These are phyloP conservation scores for Alternaria longipes DNA, from an alignment of 2,329 filamentous ascomycete species.

Conservation along the genomic window DNA sequence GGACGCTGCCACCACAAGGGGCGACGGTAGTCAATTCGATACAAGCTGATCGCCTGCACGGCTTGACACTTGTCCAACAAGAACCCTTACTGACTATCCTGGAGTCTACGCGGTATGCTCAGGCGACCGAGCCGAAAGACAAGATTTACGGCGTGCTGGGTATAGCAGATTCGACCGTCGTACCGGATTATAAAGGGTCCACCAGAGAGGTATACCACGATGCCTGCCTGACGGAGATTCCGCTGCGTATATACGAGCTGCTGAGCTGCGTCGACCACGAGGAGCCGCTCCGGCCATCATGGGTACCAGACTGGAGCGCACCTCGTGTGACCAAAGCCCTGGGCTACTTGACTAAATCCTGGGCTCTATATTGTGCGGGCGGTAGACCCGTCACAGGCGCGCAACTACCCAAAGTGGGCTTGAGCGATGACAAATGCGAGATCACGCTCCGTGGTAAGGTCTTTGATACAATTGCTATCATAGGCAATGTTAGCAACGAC, in stretches of 20 bases:
- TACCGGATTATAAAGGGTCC: constrained; percentile 24
- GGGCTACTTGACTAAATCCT: constrained; percentile 32
- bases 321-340: constrained; percentile 32
- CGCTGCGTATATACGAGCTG: constrained; percentile 17
- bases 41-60: constrained; percentile 19
- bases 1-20: constrained; percentile 9
- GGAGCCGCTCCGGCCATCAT: constrained; percentile 28
- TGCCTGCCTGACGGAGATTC: constrained; percentile 23
- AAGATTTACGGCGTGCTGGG: constrained; percentile 40
- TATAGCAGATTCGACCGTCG: constrained; percentile 20
- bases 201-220: constrained; percentile 30
- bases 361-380: constrained; percentile 29
- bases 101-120: constrained; percentile 34
- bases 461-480: constrained; percentile 22
- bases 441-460: constrained; percentile 28
- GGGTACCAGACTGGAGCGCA: constrained; percentile 37
- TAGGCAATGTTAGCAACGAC: constrained; percentile 19
- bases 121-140: constrained; percentile 34
- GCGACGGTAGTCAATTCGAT: constrained; percentile 20
- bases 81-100: constrained; percentile 22
- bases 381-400: constrained; percentile 1
- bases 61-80: constrained; percentile 2
- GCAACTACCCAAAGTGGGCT: neutral
- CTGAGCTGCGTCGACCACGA: constrained; percentile 38
- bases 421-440: constrained; percentile 15